Percentiles rank a stretch among this genome's conserved stretches.
These are phyloP conservation scores for Kurtzmaniella quercitrusa DNA, from an alignment of 1,139 yeast genomes.

Conservation along the genomic window DNA sequence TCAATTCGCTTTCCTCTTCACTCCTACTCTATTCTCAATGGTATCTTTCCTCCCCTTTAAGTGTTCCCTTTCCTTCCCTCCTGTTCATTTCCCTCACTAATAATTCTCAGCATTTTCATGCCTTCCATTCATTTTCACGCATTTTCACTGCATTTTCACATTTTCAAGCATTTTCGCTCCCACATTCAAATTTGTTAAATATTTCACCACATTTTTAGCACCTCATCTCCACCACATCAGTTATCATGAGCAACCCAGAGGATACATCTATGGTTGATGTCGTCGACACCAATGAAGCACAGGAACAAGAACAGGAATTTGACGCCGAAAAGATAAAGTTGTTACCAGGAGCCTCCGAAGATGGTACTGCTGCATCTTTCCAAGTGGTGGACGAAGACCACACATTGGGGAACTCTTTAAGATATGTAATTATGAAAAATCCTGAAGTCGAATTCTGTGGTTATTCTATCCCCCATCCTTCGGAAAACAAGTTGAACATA, in stretches of 20 bases:
- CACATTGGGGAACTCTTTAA: conserved; percentile 87
- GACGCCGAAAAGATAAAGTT: conserved; percentile 50
- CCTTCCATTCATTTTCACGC: too few relatives aligned
- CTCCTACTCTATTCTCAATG: too few relatives aligned
- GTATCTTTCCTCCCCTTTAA: too few relatives aligned
- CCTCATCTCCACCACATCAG: neutral
- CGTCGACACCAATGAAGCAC: conserved; percentile 13
- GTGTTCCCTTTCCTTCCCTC: too few relatives aligned
- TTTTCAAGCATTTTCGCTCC: too few relatives aligned
- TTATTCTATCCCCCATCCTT: conserved; percentile 98
- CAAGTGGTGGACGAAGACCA: conserved; percentile 93
- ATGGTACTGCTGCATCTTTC: conserved; percentile 93
- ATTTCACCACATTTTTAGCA: neutral
- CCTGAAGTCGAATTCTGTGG: conserved; percentile 98
- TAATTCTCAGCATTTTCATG: too few relatives aligned
- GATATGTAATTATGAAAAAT: conserved; percentile 94
- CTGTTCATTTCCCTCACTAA: too few relatives aligned
- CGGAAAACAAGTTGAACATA: conserved; percentile 83
- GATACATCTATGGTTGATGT: conserved; percentile 23
- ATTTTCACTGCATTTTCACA: too few relatives aligned
- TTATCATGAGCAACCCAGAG: conserved; percentile 11
- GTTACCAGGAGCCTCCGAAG: conserved; percentile 91
- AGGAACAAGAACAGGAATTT: conserved; percentile 33
- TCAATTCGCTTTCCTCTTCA: too few relatives aligned
- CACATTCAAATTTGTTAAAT: too few relatives aligned